Evolutionary conservation across 768 basidiomycete species (phyloP).

Genomic region (Boletus huronensis): DNA sequence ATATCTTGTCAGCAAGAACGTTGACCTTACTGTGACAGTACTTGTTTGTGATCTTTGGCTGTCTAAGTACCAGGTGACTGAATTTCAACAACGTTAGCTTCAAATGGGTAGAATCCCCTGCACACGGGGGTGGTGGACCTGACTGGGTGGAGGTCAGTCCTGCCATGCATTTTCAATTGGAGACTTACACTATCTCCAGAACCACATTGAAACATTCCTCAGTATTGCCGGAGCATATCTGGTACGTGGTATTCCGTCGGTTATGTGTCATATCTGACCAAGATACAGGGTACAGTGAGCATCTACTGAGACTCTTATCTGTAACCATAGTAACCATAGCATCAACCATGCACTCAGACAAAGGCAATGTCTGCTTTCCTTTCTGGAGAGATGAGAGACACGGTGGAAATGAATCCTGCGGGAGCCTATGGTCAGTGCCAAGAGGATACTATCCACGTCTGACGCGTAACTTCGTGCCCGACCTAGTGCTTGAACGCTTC

Average conservation of each 20-base stretch:
- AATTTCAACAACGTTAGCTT: conserved; percentile 45
- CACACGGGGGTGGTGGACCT: conserved; percentile 76
- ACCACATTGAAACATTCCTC: conserved; percentile 82
- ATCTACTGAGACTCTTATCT: background rate
- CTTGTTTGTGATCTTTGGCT: conserved; percentile 57
- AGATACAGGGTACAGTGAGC: conserved; percentile 67
- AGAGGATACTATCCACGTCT: background rate
- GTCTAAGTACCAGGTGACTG: background rate
- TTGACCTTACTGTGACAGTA: conserved; percentile 48
- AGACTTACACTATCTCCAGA: conserved; percentile 36
- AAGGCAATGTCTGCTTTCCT: conserved; percentile 96
- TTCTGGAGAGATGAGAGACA: conserved; percentile 95
- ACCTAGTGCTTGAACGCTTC: conserved; percentile 74
- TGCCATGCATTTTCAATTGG: background rate
- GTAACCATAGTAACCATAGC: background rate
- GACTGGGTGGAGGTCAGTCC: conserved; percentile 82
- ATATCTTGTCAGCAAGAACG: background rate
- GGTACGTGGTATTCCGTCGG: conserved; percentile 38
- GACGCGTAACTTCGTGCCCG: background rate
- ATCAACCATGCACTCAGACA: conserved; percentile 44
- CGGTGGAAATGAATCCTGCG: conserved; percentile 79
- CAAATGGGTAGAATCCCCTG: conserved; percentile 94
- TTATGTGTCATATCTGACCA: background rate
- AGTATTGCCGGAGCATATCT: conserved; percentile 86
- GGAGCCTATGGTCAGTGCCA: conserved; percentile 61